Evolutionary conservation across 371 early-diverging fungal species (phyloP).

Genomic region (Saksenaea vasiformis): DNA sequence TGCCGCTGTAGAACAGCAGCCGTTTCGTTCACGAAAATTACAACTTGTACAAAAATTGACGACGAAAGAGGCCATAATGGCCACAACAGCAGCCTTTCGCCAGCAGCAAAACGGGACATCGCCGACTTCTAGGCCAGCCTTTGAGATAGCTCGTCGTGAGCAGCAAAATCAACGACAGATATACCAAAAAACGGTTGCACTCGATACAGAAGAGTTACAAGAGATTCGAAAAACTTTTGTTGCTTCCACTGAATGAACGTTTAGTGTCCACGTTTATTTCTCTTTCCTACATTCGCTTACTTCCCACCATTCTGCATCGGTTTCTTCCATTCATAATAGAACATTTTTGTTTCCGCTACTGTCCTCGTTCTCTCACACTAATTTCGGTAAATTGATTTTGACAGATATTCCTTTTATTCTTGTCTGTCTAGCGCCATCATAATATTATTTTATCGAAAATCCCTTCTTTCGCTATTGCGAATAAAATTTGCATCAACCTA

Average conservation of each 20-base stretch:
- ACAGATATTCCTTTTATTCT: too few relatives aligned
- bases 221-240: constrained; percentile 14
- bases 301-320: too few relatives aligned
- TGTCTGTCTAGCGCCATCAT: too few relatives aligned
- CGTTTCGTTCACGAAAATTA: neutral
- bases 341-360: too few relatives aligned
- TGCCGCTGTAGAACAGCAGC: neutral
- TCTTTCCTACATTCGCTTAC: too few relatives aligned
- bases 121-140: neutral
- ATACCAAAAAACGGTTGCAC: constrained; percentile 15
- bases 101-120: neutral
- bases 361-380: too few relatives aligned
- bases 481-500: too few relatives aligned
- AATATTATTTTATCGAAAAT: too few relatives aligned
- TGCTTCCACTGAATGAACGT: neutral
- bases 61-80: neutral
- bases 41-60: neutral
- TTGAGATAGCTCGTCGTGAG: constrained; percentile 1
- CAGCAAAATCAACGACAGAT: neutral
- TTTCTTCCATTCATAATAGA: too few relatives aligned
- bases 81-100: neutral
- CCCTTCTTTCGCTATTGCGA: too few relatives aligned
- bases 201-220: constrained; percentile 21
- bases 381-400: too few relatives aligned
- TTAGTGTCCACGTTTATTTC: too few relatives aligned